These are phyloP conservation scores for Jamesozyma spencerorum DNA, from an alignment of 805 yeast species.

Conservation along the genomic window DNA sequence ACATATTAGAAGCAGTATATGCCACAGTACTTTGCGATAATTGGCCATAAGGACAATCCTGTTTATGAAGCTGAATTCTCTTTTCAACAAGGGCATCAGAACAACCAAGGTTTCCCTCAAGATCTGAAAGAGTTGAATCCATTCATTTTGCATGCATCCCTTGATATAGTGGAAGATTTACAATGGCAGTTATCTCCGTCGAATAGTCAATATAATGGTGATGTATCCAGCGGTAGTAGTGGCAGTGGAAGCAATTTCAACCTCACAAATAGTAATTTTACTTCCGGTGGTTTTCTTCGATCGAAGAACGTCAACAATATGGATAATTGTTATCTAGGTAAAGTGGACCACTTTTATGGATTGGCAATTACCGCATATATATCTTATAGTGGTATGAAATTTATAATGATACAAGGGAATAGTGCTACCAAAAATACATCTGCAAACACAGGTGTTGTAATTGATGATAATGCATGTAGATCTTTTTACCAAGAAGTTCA, in stretches of 20 bases:
- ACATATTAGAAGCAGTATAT: constrained; percentile 24
- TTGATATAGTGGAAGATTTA: constrained; percentile 83
- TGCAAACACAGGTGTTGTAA: constrained; percentile 17
- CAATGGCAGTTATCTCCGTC: constrained; percentile 62
- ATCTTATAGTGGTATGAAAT: constrained; percentile 80
- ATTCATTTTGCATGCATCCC: constrained; percentile 76
- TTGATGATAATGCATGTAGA: constrained; percentile 62
- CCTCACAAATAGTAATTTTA: constrained; percentile 1
- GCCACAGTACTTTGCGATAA: constrained; percentile 83
- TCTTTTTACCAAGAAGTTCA: constrained; percentile 80
- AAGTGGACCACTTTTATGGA: constrained; percentile 80
- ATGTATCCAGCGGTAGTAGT: constrained; percentile 3
- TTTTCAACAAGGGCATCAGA: constrained; percentile 60
- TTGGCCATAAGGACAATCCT: constrained; percentile 81
- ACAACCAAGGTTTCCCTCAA: constrained; percentile 45
- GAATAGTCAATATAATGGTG: constrained; percentile 1
- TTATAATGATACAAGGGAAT: constrained; percentile 57
- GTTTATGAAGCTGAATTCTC: constrained; percentile 74
- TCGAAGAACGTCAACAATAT: constrained; percentile 16
- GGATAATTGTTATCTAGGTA: constrained; percentile 48
- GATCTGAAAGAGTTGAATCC: constrained; percentile 76
- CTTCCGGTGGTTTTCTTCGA: constrained; percentile 20
- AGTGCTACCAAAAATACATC: constrained; percentile 14
- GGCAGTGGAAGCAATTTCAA: constrained; percentile 2
- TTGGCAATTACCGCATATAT: constrained; percentile 73